Conservation (phyloP, 2,329 filamentous ascomycete genomes). For the Ophiostoma triangulosporum region DNA sequence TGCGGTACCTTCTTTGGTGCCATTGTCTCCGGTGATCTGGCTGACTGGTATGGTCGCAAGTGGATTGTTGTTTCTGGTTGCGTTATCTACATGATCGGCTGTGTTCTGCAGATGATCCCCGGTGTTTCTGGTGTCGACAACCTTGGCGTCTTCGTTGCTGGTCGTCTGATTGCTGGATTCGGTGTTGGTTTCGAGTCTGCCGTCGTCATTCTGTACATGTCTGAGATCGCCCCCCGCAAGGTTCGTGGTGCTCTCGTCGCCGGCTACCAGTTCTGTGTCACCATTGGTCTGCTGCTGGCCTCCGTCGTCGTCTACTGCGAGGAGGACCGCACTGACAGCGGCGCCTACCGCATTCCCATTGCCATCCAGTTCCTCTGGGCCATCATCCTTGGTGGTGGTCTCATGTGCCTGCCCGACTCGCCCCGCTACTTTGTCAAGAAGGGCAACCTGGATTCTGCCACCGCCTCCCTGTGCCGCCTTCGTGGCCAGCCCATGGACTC, state of each 20-base stretch:
- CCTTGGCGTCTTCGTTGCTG: slow-evolving; percentile 52
- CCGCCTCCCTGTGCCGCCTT: slow-evolving; percentile 47
- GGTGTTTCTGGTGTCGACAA: slow-evolving; percentile 31
- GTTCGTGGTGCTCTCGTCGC: slow-evolving; percentile 40
- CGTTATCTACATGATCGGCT: slow-evolving; percentile 54
- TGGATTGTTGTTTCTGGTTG: slow-evolving; percentile 61
- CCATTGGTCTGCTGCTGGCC: slow-evolving; percentile 49
- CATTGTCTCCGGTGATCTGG: slow-evolving; percentile 61
- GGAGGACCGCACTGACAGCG: slow-evolving; percentile 44
- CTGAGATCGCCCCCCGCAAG: slow-evolving; percentile 60
- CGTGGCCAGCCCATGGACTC: slow-evolving; percentile 63
- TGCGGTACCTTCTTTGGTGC: slow-evolving; percentile 68
- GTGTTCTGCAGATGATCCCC: slow-evolving; percentile 50
- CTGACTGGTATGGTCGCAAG: slow-evolving; percentile 62
- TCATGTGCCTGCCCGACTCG: slow-evolving; percentile 69
- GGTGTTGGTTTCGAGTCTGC: slow-evolving; percentile 73
- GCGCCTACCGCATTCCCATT: slow-evolving; percentile 70
- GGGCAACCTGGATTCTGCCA: slow-evolving; percentile 52
- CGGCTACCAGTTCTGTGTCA: slow-evolving; percentile 62
- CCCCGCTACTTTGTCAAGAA: slow-evolving; percentile 78
- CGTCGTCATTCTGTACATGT: slow-evolving; percentile 78
- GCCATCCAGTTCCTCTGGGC: slow-evolving; percentile 71
- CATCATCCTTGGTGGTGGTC: slow-evolving; percentile 56
- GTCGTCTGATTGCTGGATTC: slow-evolving; percentile 61
- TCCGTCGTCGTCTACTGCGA: slow-evolving; percentile 55